Base-by-base conservation (phyloP, 1,284 basidiomycete species). In the Rhodotorula sp. region DNA sequence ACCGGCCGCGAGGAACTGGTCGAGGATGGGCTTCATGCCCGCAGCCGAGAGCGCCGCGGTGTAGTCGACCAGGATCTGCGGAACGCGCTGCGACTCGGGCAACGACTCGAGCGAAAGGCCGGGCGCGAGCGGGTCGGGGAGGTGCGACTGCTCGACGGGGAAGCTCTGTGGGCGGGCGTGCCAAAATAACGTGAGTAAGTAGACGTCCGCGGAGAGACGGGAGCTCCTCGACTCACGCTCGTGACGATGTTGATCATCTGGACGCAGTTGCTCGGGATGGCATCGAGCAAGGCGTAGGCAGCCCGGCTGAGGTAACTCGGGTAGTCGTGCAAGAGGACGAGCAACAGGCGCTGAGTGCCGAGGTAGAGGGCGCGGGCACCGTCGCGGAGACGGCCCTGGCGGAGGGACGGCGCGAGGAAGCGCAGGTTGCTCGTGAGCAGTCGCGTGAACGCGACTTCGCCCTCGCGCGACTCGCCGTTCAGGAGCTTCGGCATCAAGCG, bases 221-320 rank as follows among this genome's bases (percentile, higher is more conserved):
- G 6, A n/a, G 49, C 10, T 8, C 34, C 48, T 34, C 80, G 92
- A 92, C 71, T 98, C 89, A 56, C 54, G 29, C 54, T 56, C 54
- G 56, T 29, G 75, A 99, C 89, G 83, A 99, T 89, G 84, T 99
- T 99, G 79, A 93, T 91, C 70, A 99, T 87, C 83, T 99, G 97
- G 73, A 96, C 90, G 86, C 95, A 98, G 78, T 91, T 89, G 26
- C 90, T 85, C 59, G 97, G 97, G 75, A 99, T 91, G 72, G 88
- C 89, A 76, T 98, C 95, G 80, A 93, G 93, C 59, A 99, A 87
- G 60, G 91, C 91, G 84, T 97, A 95, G 83, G 97, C 96, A 81
- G 97, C 94, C 83, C 96, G 93, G 81, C 91, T 91, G 73, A 99
- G 86, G 86, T 98, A 99, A 77, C 98, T 95, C 21, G 97, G 96